Evolutionary conservation across 2,329 filamentous ascomycete species (phyloP).

Genomic region (Xylaria sp.): DNA sequence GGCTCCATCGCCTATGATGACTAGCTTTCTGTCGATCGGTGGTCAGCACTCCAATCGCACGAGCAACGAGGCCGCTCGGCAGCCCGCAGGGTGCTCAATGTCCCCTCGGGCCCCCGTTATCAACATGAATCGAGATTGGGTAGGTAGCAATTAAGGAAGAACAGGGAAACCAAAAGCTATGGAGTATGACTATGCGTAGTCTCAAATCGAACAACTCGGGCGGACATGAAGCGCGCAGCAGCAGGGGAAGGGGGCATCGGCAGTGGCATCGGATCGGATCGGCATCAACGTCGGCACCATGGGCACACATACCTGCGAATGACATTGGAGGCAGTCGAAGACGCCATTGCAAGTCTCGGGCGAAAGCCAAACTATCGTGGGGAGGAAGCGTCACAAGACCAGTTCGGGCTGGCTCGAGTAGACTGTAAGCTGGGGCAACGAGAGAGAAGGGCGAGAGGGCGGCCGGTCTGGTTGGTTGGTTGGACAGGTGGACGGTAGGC

Average conservation of each 20-base stretch:
- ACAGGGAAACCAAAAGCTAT: constrained; percentile 2
- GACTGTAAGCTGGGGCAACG: constrained; percentile 25
- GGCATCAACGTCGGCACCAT: constrained; percentile 21
- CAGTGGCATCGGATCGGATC: constrained; percentile 12
- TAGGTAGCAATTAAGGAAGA: not conserved
- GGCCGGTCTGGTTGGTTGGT: constrained; percentile 28
- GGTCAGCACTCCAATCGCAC: constrained; percentile 38
- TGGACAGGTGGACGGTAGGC: not conserved
- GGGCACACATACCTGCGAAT: constrained; percentile 55
- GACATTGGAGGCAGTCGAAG: constrained; percentile 54
- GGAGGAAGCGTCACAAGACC: constrained; percentile 36
- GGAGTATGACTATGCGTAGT: constrained; percentile 2
- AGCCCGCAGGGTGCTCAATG: constrained; percentile 13
- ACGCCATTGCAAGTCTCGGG: constrained; percentile 48
- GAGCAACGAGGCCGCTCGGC: constrained; percentile 3
- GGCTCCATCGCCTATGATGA: constrained; percentile 70
- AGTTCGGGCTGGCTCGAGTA: constrained; percentile 26
- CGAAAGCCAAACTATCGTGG: constrained; percentile 33
- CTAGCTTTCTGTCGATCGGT: constrained; percentile 47
- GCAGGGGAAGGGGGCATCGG: constrained; percentile 4
- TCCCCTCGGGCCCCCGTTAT: not conserved
- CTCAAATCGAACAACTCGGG: not conserved
- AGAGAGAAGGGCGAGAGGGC: constrained; percentile 9
- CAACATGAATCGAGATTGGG: not conserved
- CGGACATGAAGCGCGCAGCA: not conserved